Evolutionary conservation across 176 grass and related monocot genomes (phyloP), one percentile per base, ranked within the genome.

Genomic region (Puccinellia tenuiflora): DNA sequence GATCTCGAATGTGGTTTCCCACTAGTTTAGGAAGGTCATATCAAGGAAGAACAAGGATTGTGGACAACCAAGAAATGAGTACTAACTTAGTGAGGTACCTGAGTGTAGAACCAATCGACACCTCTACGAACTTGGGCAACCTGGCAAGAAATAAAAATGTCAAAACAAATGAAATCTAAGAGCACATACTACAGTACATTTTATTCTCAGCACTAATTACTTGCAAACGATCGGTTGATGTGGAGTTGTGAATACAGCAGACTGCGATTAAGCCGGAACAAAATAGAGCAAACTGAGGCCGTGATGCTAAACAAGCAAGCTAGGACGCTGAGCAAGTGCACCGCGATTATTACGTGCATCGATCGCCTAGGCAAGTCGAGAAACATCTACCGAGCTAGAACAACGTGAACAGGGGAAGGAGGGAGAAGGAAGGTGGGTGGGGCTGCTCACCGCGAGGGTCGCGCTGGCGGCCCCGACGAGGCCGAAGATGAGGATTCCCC

Each of bases 401-500:
- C 2, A 34, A 9, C 16, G 18, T 26, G 0, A 63, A 29, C 5
- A 57, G 11, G 34, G 62, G 56, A 46, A 6, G 21, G 10, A 3
- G 53, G 25, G 5, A 34, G 70, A 38, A 7, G 33, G n/a, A n/a
- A 12, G 30, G 47, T 75, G 21, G 26, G 63, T 8, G 40, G 21
- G 43, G 76, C 13, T 72, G 12, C 70, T 30, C 80, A 96, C 96
- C 62, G 93, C 89, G 51, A 96, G 68, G 64, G 87, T 90, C 15
- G 93, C 92, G 53, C 89, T 88, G 52, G 96, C 87, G 83, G 84
- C 96, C 42, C 96, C 93, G 60, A 99, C 90, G 22, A 99, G 40
- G 82, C 91, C 96, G 84, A 99, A 92, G 38, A 99, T 70, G 82
- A 92, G 80, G 62, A 91, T 38, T 16, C 93, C 91, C 96, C 96